phyloP scores from a whole-genome alignment of 176 grass and related monocot species.

The Coix lacrymajobi region DNA sequence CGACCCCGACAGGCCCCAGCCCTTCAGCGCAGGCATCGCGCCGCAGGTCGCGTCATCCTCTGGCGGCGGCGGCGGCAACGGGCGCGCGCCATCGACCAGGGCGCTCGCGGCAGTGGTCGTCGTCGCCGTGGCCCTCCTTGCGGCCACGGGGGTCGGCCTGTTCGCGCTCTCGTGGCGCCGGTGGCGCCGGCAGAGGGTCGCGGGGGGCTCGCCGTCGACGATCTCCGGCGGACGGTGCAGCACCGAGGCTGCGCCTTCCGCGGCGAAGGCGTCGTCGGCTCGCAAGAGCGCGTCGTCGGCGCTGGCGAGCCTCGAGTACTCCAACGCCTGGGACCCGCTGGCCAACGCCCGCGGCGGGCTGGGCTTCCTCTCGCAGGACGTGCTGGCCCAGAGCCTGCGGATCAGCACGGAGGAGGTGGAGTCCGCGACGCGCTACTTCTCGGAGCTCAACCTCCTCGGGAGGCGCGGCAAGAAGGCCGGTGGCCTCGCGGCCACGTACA shows the following conservation, averaged over 20 bases:
- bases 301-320: conserved; percentile 88
- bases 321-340: conserved; percentile 80
- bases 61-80: background rate
- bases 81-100: conserved; percentile 44
- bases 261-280: conserved; percentile 26
- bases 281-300: conserved; percentile 59
- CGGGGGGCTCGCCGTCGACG: background rate
- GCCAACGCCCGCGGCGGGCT: conserved; percentile 43
- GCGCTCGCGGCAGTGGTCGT: conserved; percentile 42
- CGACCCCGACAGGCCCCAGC: conserved; percentile 63
- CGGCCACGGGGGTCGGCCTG: conserved; percentile 33
- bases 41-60: conserved; percentile 31
- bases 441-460: conserved; percentile 64
- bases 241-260: background rate
- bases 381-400: conserved; percentile 40
- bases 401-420: conserved; percentile 91
- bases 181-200: conserved; percentile 31
- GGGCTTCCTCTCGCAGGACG: conserved; percentile 45
- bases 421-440: conserved; percentile 93
- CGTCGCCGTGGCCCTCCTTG: conserved; percentile 37
- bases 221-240: conserved; percentile 6
- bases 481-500: conserved; percentile 45
- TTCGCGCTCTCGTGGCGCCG: conserved; percentile 51
- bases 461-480: conserved; percentile 34
- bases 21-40: conserved; percentile 65